Conservation (phyloP, 2,329 filamentous ascomycete genomes). For the Xylariaceae sp. region DNA sequence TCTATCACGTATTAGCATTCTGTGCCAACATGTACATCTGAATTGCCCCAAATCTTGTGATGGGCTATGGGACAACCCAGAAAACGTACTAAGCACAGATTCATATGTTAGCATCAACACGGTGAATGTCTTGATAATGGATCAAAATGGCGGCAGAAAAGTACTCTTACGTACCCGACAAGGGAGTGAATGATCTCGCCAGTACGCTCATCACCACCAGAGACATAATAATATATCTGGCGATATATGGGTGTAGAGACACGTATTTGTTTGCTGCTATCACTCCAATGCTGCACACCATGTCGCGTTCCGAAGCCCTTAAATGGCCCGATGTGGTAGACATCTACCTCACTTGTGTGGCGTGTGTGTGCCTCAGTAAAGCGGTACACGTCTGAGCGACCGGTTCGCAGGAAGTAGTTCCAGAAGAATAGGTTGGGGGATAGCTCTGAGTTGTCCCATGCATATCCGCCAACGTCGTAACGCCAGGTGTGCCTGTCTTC, state of each 20-base stretch:
- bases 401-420: conserved; percentile 58
- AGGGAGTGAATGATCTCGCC: conserved; percentile 50
- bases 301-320: conserved; percentile 59
- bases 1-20: too few relatives aligned
- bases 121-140: too few relatives aligned
- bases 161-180: too few relatives aligned
- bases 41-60: too few relatives aligned
- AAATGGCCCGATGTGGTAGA: conserved; percentile 55
- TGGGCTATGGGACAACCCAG: too few relatives aligned
- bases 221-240: conserved; percentile 53
- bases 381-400: conserved; percentile 51
- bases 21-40: too few relatives aligned
- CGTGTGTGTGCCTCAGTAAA: conserved; percentile 55
- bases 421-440: conserved; percentile 61
- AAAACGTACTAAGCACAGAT: too few relatives aligned
- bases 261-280: conserved; percentile 58
- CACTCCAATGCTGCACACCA: conserved; percentile 57
- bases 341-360: conserved; percentile 58
- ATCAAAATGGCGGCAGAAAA: too few relatives aligned
- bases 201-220: conserved; percentile 53
- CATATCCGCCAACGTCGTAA: conserved; percentile 60
- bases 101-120: too few relatives aligned
- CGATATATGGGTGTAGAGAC: conserved; percentile 56
- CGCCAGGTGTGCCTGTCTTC: conserved; percentile 55
- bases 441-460: conserved; percentile 62